Conservation (phyloP, 345 rosid species). For the Cardamine resedifolia region DNA sequence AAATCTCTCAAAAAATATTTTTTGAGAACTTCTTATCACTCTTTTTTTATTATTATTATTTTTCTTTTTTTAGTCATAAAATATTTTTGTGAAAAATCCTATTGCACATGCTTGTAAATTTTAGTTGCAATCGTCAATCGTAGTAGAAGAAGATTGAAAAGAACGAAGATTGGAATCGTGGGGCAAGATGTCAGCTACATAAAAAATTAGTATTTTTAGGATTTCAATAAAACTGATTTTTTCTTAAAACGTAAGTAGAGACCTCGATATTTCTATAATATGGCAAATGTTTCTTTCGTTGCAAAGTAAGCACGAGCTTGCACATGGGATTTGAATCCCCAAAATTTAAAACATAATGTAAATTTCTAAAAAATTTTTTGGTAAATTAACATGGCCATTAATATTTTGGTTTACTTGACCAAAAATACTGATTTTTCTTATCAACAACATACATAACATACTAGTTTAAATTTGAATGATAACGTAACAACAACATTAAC, state of each 20-base stretch:
- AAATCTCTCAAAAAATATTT: too few species aligned
- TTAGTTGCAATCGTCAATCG: background rate
- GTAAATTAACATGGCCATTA: background rate
- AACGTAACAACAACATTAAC: background rate
- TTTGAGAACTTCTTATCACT: too few species aligned
- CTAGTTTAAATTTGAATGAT: background rate
- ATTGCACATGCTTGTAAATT: too few species aligned
- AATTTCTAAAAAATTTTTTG: background rate
- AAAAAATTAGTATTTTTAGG: background rate
- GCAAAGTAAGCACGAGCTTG: background rate
- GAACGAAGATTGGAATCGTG: background rate
- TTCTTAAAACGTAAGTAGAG: background rate
- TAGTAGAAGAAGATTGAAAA: background rate
- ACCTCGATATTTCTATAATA: background rate
- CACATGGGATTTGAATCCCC: background rate
- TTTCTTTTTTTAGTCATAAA: too few species aligned
- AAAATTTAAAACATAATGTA: background rate
- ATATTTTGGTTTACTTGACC: background rate
- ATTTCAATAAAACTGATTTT: background rate
- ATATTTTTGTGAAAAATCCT: too few species aligned
- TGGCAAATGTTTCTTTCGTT: background rate
- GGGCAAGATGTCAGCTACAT: background rate
- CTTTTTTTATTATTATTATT: too few species aligned
- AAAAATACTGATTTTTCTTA: background rate
- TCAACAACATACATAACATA: background rate